Evolutionary conservation across 179 eudicot genomes (phyloP).

Genomic region (Camellia oleifera): DNA sequence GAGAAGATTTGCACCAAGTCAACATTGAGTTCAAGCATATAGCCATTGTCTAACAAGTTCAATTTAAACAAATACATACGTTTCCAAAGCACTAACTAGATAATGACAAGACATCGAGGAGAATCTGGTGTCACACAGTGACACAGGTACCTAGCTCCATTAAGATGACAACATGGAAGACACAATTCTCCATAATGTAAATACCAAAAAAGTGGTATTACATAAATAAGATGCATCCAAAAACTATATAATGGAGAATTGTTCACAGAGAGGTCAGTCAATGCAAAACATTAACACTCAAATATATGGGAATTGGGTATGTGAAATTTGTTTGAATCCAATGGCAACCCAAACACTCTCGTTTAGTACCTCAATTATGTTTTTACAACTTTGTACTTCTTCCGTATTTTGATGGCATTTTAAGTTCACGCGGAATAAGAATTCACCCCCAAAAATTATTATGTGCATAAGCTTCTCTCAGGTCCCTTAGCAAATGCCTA

Average conservation of each 20-base stretch:
- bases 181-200: background rate
- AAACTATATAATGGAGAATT: no score
- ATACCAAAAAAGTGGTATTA: background rate
- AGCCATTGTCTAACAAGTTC: background rate
- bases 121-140: background rate
- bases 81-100: conserved; percentile 1
- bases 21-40: background rate
- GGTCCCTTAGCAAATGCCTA: conserved; percentile 1
- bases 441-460: background rate
- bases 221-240: no score
- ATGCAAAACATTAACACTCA: background rate
- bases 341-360: background rate
- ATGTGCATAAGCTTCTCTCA: background rate
- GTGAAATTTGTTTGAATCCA: background rate
- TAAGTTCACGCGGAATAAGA: background rate
- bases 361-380: background rate
- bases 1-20: background rate
- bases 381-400: background rate
- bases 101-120: background rate
- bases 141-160: background rate
- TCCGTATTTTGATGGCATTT: background rate
- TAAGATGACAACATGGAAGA: background rate
- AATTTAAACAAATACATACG: background rate
- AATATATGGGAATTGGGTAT: background rate
- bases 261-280: no score